A percentile compares a stretch with the other conserved stretches of the same genome.
Conservation (phyloP, 306 rosid genomes). For the Cyclanthera cordifolia region DNA sequence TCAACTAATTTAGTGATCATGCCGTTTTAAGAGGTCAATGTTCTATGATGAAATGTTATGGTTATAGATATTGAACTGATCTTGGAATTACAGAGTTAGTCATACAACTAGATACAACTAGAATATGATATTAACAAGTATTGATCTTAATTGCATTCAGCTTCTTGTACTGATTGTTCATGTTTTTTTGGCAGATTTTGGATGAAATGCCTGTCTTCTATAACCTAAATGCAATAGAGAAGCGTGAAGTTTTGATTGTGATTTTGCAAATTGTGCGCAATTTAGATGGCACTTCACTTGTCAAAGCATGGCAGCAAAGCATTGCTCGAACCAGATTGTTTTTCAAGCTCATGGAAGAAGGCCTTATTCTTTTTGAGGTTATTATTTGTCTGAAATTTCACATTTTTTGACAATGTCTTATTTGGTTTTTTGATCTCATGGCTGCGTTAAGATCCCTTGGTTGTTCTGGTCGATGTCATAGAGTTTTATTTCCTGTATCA, state of each 20-base stretch:
- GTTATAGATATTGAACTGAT: neutral
- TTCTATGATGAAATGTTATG: neutral
- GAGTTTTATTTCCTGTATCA: no score
- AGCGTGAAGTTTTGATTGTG: conserved; percentile 80
- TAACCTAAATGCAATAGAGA: conserved; percentile 81
- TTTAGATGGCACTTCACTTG: conserved; percentile 83
- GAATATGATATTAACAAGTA: neutral
- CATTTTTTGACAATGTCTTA: neutral
- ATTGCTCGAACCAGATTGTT: conserved; percentile 91
- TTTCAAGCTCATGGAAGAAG: conserved; percentile 95
- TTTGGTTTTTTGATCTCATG: neutral
- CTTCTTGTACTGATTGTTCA: conserved; percentile 11
- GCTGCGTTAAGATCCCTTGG: neutral
- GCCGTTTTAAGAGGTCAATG: neutral
- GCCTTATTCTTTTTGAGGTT: conserved; percentile 86
- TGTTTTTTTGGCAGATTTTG: conserved; percentile 46
- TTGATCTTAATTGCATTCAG: neutral
- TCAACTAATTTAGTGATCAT: neutral
- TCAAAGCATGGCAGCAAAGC: conserved; percentile 95
- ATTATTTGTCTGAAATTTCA: conserved; percentile 11
- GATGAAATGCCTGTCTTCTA: conserved; percentile 98
- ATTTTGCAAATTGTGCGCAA: conserved; percentile 90
- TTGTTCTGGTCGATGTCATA: neutral
- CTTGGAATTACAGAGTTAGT: no score
- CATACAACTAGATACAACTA: no score